phyloP scores from a whole-genome alignment of 257 asterid species.

The Salvia miltiorrhiza region DNA sequence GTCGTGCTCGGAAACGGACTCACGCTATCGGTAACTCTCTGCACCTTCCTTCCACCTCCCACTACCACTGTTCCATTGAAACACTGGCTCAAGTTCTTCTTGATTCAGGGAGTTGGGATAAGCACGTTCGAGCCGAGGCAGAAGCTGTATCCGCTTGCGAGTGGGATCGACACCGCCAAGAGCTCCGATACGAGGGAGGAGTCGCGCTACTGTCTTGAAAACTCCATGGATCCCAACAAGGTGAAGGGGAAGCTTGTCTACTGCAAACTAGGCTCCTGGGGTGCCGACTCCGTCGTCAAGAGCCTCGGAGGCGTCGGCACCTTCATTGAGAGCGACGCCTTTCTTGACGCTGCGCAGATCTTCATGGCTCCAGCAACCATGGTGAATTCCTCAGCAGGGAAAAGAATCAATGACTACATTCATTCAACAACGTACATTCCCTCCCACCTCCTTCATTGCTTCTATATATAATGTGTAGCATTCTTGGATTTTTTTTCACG shows the following conservation, averaged over 20 bases:
- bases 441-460: not conserved
- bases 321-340: constrained; percentile 48
- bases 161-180: constrained; percentile 67
- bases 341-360: constrained; percentile 65
- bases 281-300: constrained; percentile 70
- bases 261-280: constrained; percentile 60
- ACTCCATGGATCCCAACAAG: constrained; percentile 74
- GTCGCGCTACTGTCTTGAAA: constrained; percentile 56
- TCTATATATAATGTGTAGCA: not conserved
- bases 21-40: constrained; percentile 57
- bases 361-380: constrained; percentile 79
- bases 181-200: constrained; percentile 40
- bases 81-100: not conserved
- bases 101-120: constrained; percentile 71
- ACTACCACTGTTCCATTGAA: not conserved
- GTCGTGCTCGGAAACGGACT: constrained; percentile 66
- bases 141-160: constrained; percentile 61
- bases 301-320: constrained; percentile 75
- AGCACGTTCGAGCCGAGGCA: constrained; percentile 54
- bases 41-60: not conserved
- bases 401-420: constrained; percentile 46
- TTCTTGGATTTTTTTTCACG: not conserved
- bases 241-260: constrained; percentile 76
- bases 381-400: constrained; percentile 51
- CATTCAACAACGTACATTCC: constrained; percentile 50